Evolutionary conservation across 345 rosid genomes (phyloP).

Genomic region (Sisymbrium irio): DNA sequence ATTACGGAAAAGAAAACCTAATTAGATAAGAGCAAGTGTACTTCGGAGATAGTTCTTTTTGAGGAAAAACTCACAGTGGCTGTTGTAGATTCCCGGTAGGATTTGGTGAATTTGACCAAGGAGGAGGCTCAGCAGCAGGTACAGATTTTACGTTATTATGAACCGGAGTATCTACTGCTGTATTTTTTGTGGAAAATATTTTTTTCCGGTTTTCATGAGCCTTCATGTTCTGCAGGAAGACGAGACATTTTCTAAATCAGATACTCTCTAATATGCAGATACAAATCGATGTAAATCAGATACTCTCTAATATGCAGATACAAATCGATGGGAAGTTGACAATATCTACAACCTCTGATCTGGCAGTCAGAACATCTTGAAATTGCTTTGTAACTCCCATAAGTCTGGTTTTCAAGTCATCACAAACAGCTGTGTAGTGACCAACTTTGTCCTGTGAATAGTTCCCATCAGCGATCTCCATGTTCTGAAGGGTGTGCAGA

Average conservation of each 20-base stretch:
- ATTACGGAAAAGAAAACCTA: conserved; percentile 8
- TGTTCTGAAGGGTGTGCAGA: conserved; percentile 72
- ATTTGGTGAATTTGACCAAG: conserved; percentile 71
- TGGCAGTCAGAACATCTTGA: conserved; percentile 70
- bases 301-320: neutral
- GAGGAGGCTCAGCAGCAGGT: conserved; percentile 83
- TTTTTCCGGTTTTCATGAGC: conserved; percentile 89
- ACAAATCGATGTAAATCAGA: neutral
- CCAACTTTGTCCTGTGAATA: conserved; percentile 70
- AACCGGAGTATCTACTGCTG: conserved; percentile 54
- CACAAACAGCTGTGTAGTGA: conserved; percentile 76
- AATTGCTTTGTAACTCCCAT: conserved; percentile 82
- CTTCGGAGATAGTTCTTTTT: neutral
- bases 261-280: neutral
- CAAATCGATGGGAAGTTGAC: neutral
- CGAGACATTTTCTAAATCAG: neutral
- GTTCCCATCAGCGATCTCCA: conserved; percentile 74
- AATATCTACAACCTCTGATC: conserved; percentile 74
- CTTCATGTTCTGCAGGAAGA: conserved; percentile 65
- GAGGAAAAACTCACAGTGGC: conserved; percentile 47
- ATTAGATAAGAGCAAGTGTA: conserved; percentile 18
- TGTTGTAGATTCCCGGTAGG: conserved; percentile 41
- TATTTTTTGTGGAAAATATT: conserved; percentile 63
- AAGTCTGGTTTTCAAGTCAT: conserved; percentile 78
- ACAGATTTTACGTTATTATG: conserved; percentile 44